Percentiles rank a stretch among this genome's conserved stretches.
These are phyloP conservation scores for Nevesoporus exiguus DNA, from an alignment of 768 basidiomycete species.

Conservation along the genomic window DNA sequence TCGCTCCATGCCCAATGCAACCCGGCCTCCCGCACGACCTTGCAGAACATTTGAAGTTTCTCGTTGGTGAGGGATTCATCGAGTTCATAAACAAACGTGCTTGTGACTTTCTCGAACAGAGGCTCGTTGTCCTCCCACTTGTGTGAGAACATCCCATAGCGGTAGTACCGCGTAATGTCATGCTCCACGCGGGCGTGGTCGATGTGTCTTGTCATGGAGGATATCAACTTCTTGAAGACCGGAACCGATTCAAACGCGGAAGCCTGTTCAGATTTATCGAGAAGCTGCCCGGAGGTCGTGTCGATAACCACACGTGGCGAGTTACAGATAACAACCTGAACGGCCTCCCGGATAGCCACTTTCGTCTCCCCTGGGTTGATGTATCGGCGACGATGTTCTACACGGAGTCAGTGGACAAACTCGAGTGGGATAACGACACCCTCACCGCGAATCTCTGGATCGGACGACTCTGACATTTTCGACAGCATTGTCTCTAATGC, in stretches of 20 bases:
- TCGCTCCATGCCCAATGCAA: not conserved
- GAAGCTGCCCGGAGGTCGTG: not conserved
- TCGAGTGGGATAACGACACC: not conserved
- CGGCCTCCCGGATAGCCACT: not conserved
- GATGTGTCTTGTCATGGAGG: not conserved
- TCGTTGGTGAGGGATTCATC: not conserved
- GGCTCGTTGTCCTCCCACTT: not conserved
- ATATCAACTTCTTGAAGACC: not conserved
- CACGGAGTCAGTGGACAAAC: not conserved
- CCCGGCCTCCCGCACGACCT: not conserved
- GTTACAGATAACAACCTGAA: not conserved
- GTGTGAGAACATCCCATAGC: slow-evolving; percentile 1
- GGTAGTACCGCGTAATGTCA: not conserved
- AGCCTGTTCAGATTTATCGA: not conserved
- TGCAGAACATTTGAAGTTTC: not conserved
- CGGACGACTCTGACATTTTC: not conserved
- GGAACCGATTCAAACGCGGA: not conserved
- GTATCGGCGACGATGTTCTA: not conserved
- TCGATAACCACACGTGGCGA: not conserved
- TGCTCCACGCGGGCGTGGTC: not conserved
- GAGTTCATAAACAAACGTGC: not conserved
- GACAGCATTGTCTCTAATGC: not conserved
- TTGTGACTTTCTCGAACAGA: not conserved
- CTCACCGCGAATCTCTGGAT: not conserved
- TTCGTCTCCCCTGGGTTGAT: not conserved